These are phyloP conservation scores for Penicillium subrubescens DNA, from an alignment of 495 filamentous ascomycete genomes.

Conservation along the genomic window DNA sequence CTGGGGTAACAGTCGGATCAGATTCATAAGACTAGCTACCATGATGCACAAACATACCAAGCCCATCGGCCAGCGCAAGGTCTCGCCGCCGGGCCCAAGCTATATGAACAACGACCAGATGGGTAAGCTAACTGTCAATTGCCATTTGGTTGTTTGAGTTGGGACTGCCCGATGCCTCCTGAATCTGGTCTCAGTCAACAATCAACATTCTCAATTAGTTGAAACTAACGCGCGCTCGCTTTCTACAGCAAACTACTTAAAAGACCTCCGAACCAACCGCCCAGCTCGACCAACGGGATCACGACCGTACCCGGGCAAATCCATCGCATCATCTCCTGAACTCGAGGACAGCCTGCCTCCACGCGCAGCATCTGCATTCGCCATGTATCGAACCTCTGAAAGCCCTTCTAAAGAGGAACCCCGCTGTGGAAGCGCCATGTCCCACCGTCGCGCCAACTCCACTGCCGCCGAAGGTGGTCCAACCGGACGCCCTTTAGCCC, in stretches of 20 bases:
- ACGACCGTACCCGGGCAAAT: slow-evolving; percentile 65
- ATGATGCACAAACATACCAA: slow-evolving; percentile 49
- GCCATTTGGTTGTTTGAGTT: slow-evolving; percentile 21
- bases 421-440: slow-evolving; percentile 53
- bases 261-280: slow-evolving; percentile 77
- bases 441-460: slow-evolving; percentile 50
- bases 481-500: slow-evolving; percentile 48
- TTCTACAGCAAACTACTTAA: slow-evolving; percentile 67
- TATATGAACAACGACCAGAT: slow-evolving; percentile 90
- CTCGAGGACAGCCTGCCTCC: slow-evolving; percentile 43
- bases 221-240: slow-evolving; percentile 14
- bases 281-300: slow-evolving; percentile 77
- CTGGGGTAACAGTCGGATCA: neutral
- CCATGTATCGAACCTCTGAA: slow-evolving; percentile 30
- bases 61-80: slow-evolving; percentile 51
- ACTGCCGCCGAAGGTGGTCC: slow-evolving; percentile 32
- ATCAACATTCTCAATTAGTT: neutral
- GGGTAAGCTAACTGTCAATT: slow-evolving; percentile 55
- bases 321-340: slow-evolving; percentile 39
- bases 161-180: neutral
- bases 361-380: slow-evolving; percentile 51
- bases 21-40: neutral
- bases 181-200: neutral
- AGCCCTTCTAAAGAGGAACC: slow-evolving; percentile 30
- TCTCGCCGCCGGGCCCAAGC: slow-evolving; percentile 69